These are phyloP conservation scores for Erythrobasidium yunnanense DNA, from an alignment of 768 basidiomycete species.

Conservation along the genomic window DNA sequence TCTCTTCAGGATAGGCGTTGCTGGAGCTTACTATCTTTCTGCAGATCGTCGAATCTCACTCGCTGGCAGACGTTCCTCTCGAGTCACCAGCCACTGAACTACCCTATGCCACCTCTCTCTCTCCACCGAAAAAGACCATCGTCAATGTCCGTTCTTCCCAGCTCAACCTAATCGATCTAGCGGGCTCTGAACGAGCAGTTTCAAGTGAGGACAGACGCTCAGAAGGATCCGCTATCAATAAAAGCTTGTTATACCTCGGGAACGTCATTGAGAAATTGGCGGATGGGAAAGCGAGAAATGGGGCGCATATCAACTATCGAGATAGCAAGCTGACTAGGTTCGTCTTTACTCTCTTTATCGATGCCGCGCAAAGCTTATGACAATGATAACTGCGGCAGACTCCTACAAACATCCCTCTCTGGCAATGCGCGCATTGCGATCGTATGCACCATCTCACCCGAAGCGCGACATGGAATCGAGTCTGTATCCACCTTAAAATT, in stretches of 20 bases:
- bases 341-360: background rate
- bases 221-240: conserved; percentile 78
- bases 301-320: conserved; percentile 78
- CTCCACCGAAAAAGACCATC: conserved; percentile 31
- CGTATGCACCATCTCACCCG: conserved; percentile 89
- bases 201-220: conserved; percentile 89
- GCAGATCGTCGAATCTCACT: conserved; percentile 19
- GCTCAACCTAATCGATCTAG: conserved; percentile 80
- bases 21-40: too few relatives aligned
- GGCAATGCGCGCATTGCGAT: conserved; percentile 94
- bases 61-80: background rate
- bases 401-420: conserved; percentile 86
- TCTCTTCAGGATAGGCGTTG: too few relatives aligned
- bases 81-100: background rate
- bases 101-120: background rate
- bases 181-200: conserved; percentile 91
- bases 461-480: conserved; percentile 63
- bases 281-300: conserved; percentile 58
- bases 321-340: conserved; percentile 64
- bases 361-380: background rate
- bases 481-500: conserved; percentile 80
- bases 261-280: conserved; percentile 83
- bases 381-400: conserved; percentile 32
- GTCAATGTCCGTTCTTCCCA: conserved; percentile 6
- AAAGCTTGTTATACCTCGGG: conserved; percentile 77